A percentile compares a stretch with the other conserved stretches of the same genome.
Evolutionary conservation across 2,329 filamentous ascomycete species (phyloP).

Genomic region (Aspergillus candidus): DNA sequence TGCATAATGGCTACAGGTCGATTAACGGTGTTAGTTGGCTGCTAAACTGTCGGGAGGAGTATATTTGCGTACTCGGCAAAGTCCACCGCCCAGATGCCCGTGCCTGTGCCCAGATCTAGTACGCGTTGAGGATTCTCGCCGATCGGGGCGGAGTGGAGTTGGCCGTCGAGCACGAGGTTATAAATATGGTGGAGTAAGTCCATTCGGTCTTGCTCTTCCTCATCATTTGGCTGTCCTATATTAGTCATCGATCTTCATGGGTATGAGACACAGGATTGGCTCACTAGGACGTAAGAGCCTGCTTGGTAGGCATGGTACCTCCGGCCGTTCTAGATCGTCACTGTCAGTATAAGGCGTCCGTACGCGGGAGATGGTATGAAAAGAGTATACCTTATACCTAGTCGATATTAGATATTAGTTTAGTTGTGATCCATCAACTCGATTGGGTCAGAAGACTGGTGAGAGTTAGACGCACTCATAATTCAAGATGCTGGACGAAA

Average conservation of each 20-base stretch:
- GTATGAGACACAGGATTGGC: background rate
- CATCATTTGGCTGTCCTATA: slow-evolving; percentile 8
- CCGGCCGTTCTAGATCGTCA: slow-evolving; percentile 3
- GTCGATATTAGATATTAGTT: no score
- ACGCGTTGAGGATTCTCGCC: background rate
- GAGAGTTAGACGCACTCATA: no score
- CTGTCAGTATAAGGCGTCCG: background rate
- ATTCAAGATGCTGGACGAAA: no score
- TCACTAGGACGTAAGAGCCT: slow-evolving; percentile 5
- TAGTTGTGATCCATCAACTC: no score
- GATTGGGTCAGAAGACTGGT: no score
- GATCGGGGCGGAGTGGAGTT: background rate
- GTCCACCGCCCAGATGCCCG: slow-evolving; percentile 23
- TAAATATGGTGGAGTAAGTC: slow-evolving; percentile 11
- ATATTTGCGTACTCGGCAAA: slow-evolving; percentile 12
- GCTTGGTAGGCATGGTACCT: slow-evolving; percentile 5
- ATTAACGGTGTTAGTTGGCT: background rate
- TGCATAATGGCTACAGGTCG: slow-evolving; percentile 18
- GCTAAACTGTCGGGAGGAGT: background rate
- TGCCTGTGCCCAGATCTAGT: slow-evolving; percentile 20
- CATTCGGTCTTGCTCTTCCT: slow-evolving; percentile 9
- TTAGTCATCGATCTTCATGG: background rate
- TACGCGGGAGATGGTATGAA: no score
- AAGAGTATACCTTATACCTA: no score
- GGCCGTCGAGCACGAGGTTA: background rate